Evolutionary conservation across 1,139 yeast species (phyloP).

Genomic region (Yamadazyma diddensiae): DNA sequence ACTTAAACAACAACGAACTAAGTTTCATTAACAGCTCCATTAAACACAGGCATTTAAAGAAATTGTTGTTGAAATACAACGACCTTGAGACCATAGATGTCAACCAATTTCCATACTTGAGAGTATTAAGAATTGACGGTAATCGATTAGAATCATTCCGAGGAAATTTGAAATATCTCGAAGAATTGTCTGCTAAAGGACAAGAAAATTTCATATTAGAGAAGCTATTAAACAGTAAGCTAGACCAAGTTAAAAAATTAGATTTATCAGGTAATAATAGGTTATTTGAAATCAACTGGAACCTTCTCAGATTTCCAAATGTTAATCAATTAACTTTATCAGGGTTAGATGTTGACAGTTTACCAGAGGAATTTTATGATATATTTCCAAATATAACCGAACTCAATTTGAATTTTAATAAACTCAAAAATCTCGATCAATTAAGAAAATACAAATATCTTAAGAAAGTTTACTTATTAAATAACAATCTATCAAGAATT

Average conservation of each 20-base stretch:
- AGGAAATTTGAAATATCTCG: conserved; percentile 30
- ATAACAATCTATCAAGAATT: conserved; percentile 40
- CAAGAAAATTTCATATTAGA: conserved; percentile 14
- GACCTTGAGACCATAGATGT: conserved; percentile 30
- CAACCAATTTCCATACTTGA: conserved; percentile 31
- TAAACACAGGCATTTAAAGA: conserved; percentile 35
- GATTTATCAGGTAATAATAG: conserved; percentile 40
- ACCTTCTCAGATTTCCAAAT: conserved; percentile 25
- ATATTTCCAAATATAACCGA: conserved; percentile 48
- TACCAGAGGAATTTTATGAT: conserved; percentile 35
- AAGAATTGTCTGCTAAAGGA: conserved; percentile 42
- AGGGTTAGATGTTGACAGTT: conserved; percentile 37
- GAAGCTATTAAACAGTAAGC: conserved; percentile 13
- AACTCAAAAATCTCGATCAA: conserved; percentile 27
- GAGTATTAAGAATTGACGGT: conserved; percentile 49
- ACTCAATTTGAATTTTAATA: conserved; percentile 51
- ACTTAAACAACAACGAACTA: conserved; percentile 43
- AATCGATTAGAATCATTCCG: conserved; percentile 27
- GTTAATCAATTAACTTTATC: conserved; percentile 40
- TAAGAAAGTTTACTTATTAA: conserved; percentile 40
- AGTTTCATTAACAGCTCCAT: conserved; percentile 19
- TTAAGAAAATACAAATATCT: conserved; percentile 31
- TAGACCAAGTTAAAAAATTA: conserved; percentile 24
- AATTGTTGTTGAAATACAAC: conserved; percentile 43
- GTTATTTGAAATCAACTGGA: background rate